These are phyloP conservation scores for Caulochytrium protostelioides DNA, from an alignment of 371 early-diverging fungal species.

Conservation along the genomic window DNA sequence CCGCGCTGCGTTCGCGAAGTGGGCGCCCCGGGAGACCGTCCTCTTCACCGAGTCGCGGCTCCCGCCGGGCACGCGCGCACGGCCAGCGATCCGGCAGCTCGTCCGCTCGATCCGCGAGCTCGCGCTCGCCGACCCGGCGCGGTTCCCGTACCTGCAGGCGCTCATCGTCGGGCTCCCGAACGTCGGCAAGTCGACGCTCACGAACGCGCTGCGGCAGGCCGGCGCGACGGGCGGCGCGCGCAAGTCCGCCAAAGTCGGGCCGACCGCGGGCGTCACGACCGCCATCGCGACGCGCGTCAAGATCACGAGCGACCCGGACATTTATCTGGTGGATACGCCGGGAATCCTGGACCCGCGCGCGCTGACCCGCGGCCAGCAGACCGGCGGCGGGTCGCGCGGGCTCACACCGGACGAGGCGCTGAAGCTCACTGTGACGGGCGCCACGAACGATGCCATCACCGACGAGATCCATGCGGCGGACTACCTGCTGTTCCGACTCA, in stretches of 20 bases:
- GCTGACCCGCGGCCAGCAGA: too few relatives aligned
- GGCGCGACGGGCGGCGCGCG: constrained; percentile 4
- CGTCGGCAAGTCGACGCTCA: constrained; percentile 80
- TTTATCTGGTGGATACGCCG: constrained; percentile 80
- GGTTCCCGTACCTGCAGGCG: constrained; percentile 24
- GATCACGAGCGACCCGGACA: constrained; percentile 57
- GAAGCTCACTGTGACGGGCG: constrained; percentile 29
- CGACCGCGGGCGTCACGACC: constrained; percentile 71
- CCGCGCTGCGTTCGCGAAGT: constrained; percentile 23
- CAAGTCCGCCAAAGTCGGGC: constrained; percentile 68
- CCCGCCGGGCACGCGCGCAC: too few relatives aligned
- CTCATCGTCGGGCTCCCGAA: constrained; percentile 92
- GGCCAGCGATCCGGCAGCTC: constrained; percentile 33
- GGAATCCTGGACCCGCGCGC: too few relatives aligned
- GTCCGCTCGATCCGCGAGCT: constrained; percentile 9
- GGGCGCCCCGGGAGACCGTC: constrained; percentile 30
- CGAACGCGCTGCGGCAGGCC: constrained; percentile 48
- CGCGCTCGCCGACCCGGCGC: constrained; percentile 5
- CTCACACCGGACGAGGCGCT: constrained; percentile 16
- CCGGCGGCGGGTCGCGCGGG: too few relatives aligned
- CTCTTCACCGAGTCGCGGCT: constrained; percentile 55
- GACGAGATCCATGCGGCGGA: constrained; percentile 64
- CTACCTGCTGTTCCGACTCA: constrained; percentile 64
- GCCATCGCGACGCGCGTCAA: constrained; percentile 56
- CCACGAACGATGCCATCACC: constrained; percentile 63